A percentile compares a stretch with the other conserved stretches of the same genome.
Evolutionary conservation across 768 basidiomycete genomes (phyloP).

Genomic region (Grammothele lineata): DNA sequence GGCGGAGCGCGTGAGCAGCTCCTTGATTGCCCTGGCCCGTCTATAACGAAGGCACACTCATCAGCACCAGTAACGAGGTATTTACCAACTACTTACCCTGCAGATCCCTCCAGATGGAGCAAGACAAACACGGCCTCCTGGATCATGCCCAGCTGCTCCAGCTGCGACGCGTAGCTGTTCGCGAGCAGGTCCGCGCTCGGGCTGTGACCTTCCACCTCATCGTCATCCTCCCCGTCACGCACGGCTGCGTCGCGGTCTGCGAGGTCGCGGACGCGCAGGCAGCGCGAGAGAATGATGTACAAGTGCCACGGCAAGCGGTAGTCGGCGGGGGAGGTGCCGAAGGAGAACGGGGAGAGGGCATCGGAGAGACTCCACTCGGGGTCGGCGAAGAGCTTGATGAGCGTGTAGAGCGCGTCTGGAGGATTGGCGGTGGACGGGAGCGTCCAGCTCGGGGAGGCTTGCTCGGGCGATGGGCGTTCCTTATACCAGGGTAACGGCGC

Average conservation of each 20-base stretch:
- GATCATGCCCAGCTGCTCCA: slow-evolving; percentile 77
- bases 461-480: slow-evolving; percentile 25
- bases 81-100: slow-evolving; percentile 50
- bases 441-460: slow-evolving; percentile 33
- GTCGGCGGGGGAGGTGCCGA: slow-evolving; percentile 71
- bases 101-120: slow-evolving; percentile 78
- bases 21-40: slow-evolving; percentile 77
- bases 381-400: slow-evolving; percentile 77
- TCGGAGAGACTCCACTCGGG: slow-evolving; percentile 66
- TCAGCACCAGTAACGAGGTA: neutral
- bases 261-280: slow-evolving; percentile 81
- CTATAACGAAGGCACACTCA: slow-evolving; percentile 35
- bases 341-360: slow-evolving; percentile 69
- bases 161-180: slow-evolving; percentile 79
- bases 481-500: slow-evolving; percentile 58
- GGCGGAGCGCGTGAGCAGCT: slow-evolving; percentile 69
- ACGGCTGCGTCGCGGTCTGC: slow-evolving; percentile 57
- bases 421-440: slow-evolving; percentile 40
- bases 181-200: slow-evolving; percentile 80
- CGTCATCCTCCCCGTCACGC: slow-evolving; percentile 36
- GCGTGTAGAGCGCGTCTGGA: slow-evolving; percentile 72
- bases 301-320: slow-evolving; percentile 89
- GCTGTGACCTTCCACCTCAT: slow-evolving; percentile 67
- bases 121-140: slow-evolving; percentile 88
- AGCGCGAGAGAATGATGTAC: slow-evolving; percentile 81